Percentiles rank a stretch among this genome's conserved stretches.
Conservation (phyloP, 2,329 filamentous ascomycete genomes). For the Colletotrichum melonis region DNA sequence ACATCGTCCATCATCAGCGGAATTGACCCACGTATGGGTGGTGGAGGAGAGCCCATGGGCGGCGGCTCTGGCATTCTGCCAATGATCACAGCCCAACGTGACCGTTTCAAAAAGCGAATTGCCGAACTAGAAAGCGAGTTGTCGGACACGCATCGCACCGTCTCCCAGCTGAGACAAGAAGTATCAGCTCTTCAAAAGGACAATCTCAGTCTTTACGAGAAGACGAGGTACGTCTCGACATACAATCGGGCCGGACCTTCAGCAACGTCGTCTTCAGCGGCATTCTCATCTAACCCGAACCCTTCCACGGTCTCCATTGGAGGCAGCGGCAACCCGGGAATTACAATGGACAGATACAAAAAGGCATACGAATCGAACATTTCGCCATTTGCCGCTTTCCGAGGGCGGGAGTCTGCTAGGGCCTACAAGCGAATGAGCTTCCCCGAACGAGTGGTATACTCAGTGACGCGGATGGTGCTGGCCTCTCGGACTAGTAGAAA, state of each 20-base stretch:
- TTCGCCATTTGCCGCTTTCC: slow-evolving; percentile 94
- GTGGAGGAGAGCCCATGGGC: slow-evolving; percentile 71
- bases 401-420: slow-evolving; percentile 90
- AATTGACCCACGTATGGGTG: slow-evolving; percentile 77
- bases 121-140: slow-evolving; percentile 90
- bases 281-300: slow-evolving; percentile 76
- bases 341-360: slow-evolving; percentile 85
- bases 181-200: slow-evolving; percentile 94
- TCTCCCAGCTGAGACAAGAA: slow-evolving; percentile 90
- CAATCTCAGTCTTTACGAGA: slow-evolving; percentile 96
- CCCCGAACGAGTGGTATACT: slow-evolving; percentile 90
- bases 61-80: slow-evolving; percentile 89
- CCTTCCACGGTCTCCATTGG: slow-evolving; percentile 75
- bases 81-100: slow-evolving; percentile 97
- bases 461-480: slow-evolving; percentile 89
- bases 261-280: slow-evolving; percentile 72
- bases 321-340: slow-evolving; percentile 67
- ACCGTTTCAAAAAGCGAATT: slow-evolving; percentile 98
- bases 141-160: slow-evolving; percentile 82
- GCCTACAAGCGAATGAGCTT: slow-evolving; percentile 94
- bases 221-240: slow-evolving; percentile 94
- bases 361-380: slow-evolving; percentile 95
- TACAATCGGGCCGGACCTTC: slow-evolving; percentile 81
- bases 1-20: slow-evolving; percentile 99
- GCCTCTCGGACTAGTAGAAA: slow-evolving; percentile 92